phyloP scores from a whole-genome alignment of 306 rosid species.

The cucumber (Cucumis sativus) region DNA sequence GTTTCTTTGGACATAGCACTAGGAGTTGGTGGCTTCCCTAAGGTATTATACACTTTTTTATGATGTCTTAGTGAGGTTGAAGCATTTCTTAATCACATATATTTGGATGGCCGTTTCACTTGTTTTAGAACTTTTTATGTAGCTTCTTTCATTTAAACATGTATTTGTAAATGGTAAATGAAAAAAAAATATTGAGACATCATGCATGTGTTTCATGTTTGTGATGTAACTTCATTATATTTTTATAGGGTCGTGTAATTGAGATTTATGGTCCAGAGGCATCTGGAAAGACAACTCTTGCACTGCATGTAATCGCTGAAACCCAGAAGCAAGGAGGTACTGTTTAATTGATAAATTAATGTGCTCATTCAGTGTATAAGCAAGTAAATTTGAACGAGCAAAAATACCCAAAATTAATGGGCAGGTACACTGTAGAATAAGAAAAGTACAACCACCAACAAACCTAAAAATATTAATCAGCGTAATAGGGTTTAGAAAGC shows the following conservation, averaged over 20 bases:
- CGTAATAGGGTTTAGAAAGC: background rate
- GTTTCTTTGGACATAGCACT: slow-evolving; percentile 62
- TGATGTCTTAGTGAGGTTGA: background rate
- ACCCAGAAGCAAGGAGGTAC: slow-evolving; percentile 93
- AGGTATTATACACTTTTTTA: slow-evolving; percentile 32
- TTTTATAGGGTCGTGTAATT: slow-evolving; percentile 78
- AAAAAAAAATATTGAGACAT: background rate
- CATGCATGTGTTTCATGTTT: slow-evolving; percentile 3
- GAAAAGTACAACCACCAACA: background rate
- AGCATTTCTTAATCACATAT: background rate
- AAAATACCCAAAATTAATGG: background rate
- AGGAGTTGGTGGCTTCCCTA: slow-evolving; percentile 82
- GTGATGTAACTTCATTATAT: slow-evolving; percentile 14
- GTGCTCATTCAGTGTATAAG: background rate
- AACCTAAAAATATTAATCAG: background rate
- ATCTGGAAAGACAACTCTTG: slow-evolving; percentile 94
- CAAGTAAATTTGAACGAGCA: background rate
- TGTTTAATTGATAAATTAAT: background rate
- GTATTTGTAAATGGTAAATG: background rate
- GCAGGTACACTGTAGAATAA: background rate
- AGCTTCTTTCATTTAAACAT: background rate
- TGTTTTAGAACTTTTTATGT: background rate
- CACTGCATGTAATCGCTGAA: slow-evolving; percentile 84
- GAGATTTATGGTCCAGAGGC: slow-evolving; percentile 98
- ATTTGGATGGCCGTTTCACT: background rate